A percentile compares a stretch with the other conserved stretches of the same genome.
Conservation (phyloP, 495 filamentous ascomycete species). For the Aspergillus avenaceus region DNA sequence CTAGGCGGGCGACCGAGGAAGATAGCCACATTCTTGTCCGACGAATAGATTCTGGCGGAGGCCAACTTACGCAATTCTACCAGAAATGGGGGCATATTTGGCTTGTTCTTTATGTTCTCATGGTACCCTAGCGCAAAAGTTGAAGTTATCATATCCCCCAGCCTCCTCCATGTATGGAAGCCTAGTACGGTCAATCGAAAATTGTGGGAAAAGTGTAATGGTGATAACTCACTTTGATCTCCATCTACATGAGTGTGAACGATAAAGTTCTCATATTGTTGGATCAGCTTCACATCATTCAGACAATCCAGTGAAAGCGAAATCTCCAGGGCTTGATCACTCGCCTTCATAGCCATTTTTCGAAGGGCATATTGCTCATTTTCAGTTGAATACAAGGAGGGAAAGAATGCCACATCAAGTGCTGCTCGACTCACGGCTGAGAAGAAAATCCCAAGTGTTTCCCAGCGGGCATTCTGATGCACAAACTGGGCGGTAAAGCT, state of each 20-base stretch:
- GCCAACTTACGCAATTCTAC: constrained; percentile 33
- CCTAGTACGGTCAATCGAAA: constrained; percentile 15
- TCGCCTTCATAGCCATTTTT: constrained; percentile 24
- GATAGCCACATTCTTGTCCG: constrained; percentile 43
- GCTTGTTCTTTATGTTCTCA: constrained; percentile 30
- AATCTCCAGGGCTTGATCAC: constrained; percentile 33
- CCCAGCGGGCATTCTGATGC: constrained; percentile 35
- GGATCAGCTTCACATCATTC: constrained; percentile 40
- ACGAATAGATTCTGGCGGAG: constrained; percentile 38
- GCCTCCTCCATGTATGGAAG: constrained; percentile 40
- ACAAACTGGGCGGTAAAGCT: constrained; percentile 31
- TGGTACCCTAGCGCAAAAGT: constrained; percentile 42
- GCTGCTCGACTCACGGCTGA: constrained; percentile 34
- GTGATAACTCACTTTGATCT: constrained; percentile 33
- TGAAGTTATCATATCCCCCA: constrained; percentile 40
- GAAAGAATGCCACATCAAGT: constrained; percentile 30
- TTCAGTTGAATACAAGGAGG: constrained; percentile 25
- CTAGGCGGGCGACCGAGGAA: constrained; percentile 42
- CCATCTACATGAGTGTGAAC: constrained; percentile 42
- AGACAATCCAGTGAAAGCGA: constrained; percentile 38
- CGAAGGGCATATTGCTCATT: constrained; percentile 24
- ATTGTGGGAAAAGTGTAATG: no score
- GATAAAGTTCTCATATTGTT: constrained; percentile 46
- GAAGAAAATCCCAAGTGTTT: constrained; percentile 38
- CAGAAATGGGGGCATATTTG: constrained; percentile 28